These are phyloP conservation scores for Pseudogymnoascus destructans DNA, from an alignment of 2,329 filamentous ascomycete species.

Conservation along the genomic window DNA sequence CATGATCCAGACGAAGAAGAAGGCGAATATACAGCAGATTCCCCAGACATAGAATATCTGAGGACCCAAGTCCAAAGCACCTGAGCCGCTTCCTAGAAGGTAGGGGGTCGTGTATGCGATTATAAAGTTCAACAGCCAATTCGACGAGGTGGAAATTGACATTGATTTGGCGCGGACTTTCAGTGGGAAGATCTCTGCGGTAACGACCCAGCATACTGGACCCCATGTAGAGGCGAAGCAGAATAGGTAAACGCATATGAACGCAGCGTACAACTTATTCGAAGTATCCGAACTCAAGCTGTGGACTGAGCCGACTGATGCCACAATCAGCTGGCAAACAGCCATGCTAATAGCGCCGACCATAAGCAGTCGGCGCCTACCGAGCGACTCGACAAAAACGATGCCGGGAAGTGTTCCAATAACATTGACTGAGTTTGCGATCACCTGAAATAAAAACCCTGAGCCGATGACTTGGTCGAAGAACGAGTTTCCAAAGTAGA, in stretches of 20 bases:
- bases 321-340: constrained; percentile 50
- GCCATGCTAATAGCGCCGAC: constrained; percentile 65
- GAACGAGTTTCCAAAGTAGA: constrained; percentile 65
- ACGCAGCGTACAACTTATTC: constrained; percentile 48
- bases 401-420: constrained; percentile 62
- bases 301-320: constrained; percentile 44
- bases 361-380: constrained; percentile 60
- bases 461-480: constrained; percentile 49
- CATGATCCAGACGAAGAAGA: constrained; percentile 62
- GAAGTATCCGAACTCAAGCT: constrained; percentile 26
- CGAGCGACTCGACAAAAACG: constrained; percentile 63
- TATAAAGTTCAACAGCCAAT: constrained; percentile 68
- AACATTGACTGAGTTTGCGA: constrained; percentile 69
- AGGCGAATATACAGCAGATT: constrained; percentile 55
- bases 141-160: constrained; percentile 62
- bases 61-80: constrained; percentile 55
- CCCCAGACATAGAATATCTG: constrained; percentile 78
- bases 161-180: constrained; percentile 63
- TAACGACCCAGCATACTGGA: constrained; percentile 63
- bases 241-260: constrained; percentile 59
- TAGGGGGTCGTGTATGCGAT: constrained; percentile 75
- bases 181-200: constrained; percentile 56
- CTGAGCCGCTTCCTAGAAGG: constrained; percentile 54
- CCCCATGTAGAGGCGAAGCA: constrained; percentile 73
- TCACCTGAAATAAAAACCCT: constrained; percentile 58